Percentiles rank a stretch among this genome's conserved stretches.
These are phyloP conservation scores for Chimonanthus salicifolius DNA, from an alignment of 164 flowering plant species.

Conservation along the genomic window DNA sequence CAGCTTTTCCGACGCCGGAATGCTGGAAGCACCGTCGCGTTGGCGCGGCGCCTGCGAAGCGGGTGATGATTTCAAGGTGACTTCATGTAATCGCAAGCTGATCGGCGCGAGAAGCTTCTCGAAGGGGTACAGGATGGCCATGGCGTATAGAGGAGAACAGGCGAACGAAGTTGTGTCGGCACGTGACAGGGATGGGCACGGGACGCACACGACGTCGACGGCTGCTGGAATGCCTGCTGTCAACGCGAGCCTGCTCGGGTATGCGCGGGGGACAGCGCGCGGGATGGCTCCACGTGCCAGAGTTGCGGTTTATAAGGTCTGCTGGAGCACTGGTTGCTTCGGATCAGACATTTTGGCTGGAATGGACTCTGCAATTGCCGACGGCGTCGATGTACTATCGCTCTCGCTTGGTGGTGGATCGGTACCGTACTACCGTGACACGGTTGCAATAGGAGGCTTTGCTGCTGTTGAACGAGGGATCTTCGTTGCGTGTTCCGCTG, in stretches of 20 bases:
- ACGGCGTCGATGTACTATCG: slow-evolving; percentile 83
- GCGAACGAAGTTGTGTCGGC: slow-evolving; percentile 42
- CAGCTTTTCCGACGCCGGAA: slow-evolving; percentile 47
- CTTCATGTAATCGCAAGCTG: slow-evolving; percentile 64
- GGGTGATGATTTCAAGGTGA: slow-evolving; percentile 42
- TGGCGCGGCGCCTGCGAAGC: slow-evolving; percentile 70
- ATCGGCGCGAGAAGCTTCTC: slow-evolving; percentile 77
- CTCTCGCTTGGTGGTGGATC: slow-evolving; percentile 82
- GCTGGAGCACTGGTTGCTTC: slow-evolving; percentile 69
- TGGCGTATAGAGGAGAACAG: slow-evolving; percentile 16
- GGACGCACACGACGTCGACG: slow-evolving; percentile 82
- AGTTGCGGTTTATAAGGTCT: slow-evolving; percentile 73
- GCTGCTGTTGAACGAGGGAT: slow-evolving; percentile 71
- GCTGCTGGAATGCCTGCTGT: slow-evolving; percentile 62
- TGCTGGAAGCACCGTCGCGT: slow-evolving; percentile 47
- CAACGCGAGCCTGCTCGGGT: slow-evolving; percentile 70
- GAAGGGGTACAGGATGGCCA: slow-evolving; percentile 52
- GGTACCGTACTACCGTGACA: slow-evolving; percentile 51
- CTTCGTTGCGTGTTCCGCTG: slow-evolving; percentile 80
- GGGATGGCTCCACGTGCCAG: slow-evolving; percentile 78
- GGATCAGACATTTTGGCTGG: slow-evolving; percentile 81
- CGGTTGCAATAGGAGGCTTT: slow-evolving; percentile 73
- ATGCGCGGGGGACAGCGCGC: slow-evolving; percentile 79
- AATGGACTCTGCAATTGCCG: slow-evolving; percentile 61
- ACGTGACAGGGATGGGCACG: slow-evolving; percentile 74